Percentiles rank a stretch among this genome's conserved stretches.
Evolutionary conservation across 1,139 yeast genomes (phyloP).

Genomic region (Debaryomyces sp.): DNA sequence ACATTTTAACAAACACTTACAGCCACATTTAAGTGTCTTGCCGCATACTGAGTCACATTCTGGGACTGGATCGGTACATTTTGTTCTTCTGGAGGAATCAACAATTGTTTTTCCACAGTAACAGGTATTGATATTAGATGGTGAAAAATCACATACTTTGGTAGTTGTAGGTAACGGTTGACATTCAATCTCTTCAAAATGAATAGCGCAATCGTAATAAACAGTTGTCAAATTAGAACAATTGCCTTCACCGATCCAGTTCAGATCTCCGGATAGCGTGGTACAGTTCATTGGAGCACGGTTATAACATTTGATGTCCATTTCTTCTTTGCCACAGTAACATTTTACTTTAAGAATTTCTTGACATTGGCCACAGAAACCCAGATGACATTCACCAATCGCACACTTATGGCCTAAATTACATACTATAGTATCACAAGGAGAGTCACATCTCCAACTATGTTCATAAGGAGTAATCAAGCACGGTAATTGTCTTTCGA

Average conservation of each 20-base stretch:
- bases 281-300: conserved; percentile 34
- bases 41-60: conserved; percentile 69
- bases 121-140: conserved; percentile 61
- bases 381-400: conserved; percentile 54
- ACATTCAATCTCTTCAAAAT: conserved; percentile 61
- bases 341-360: conserved; percentile 49
- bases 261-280: conserved; percentile 15
- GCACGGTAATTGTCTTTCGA: conserved; percentile 69
- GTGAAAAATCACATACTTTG: conserved; percentile 65
- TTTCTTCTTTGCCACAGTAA: conserved; percentile 68
- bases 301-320: conserved; percentile 53
- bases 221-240: conserved; percentile 58
- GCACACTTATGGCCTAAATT: conserved; percentile 67
- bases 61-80: conserved; percentile 78
- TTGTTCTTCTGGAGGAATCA: conserved; percentile 36
- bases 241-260: conserved; percentile 65
- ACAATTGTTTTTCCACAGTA: conserved; percentile 69
- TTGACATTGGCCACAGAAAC: conserved; percentile 76
- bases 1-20: conserved; percentile 65
- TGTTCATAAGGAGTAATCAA: conserved; percentile 64
- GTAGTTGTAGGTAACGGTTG: conserved; percentile 47
- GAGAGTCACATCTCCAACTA: conserved; percentile 70
- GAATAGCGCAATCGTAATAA: conserved; percentile 67
- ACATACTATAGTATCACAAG: conserved; percentile 64
- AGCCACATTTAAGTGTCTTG: conserved; percentile 72